Conservation (phyloP, 352 stramenopile species). For the Phytophthora idaei region DNA sequence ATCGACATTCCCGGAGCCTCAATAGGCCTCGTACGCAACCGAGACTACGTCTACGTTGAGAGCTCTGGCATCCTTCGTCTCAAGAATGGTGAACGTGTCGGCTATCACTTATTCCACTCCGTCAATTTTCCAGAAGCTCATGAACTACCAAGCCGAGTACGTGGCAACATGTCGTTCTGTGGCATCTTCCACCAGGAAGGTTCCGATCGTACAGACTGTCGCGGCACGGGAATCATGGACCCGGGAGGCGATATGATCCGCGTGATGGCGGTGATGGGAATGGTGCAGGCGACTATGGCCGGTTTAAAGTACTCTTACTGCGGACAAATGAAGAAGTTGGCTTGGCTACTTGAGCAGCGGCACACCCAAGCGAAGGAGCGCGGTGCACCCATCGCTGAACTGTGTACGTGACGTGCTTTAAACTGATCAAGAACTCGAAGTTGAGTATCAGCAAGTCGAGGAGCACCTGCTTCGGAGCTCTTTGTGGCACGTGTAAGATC, state of each 20-base stretch:
- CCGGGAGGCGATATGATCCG: slow-evolving; percentile 23
- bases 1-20: slow-evolving; percentile 11
- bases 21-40: slow-evolving; percentile 21
- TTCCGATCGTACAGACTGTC: slow-evolving; percentile 11
- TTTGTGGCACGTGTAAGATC: slow-evolving; percentile 32
- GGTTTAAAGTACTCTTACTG: slow-evolving; percentile 38
- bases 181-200: slow-evolving; percentile 33
- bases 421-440: slow-evolving; percentile 13
- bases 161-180: slow-evolving; percentile 47
- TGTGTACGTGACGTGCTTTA: slow-evolving; percentile 22
- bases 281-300: slow-evolving; percentile 31
- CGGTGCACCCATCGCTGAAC: neutral
- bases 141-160: slow-evolving; percentile 23
- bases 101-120: slow-evolving; percentile 29
- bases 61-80: slow-evolving; percentile 10
- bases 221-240: slow-evolving; percentile 22
- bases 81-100: slow-evolving; percentile 20
- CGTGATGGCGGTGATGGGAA: slow-evolving; percentile 20
- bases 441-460: slow-evolving; percentile 20
- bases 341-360: slow-evolving; percentile 32
- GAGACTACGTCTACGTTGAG: slow-evolving; percentile 27
- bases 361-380: slow-evolving; percentile 17
- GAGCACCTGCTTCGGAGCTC: slow-evolving; percentile 22
- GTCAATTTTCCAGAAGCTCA: slow-evolving; percentile 23
- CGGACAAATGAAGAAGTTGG: slow-evolving; percentile 42